These are phyloP conservation scores for Phalaenopsis equestris DNA, from an alignment of 106 monocot genomes.

Conservation along the genomic window DNA sequence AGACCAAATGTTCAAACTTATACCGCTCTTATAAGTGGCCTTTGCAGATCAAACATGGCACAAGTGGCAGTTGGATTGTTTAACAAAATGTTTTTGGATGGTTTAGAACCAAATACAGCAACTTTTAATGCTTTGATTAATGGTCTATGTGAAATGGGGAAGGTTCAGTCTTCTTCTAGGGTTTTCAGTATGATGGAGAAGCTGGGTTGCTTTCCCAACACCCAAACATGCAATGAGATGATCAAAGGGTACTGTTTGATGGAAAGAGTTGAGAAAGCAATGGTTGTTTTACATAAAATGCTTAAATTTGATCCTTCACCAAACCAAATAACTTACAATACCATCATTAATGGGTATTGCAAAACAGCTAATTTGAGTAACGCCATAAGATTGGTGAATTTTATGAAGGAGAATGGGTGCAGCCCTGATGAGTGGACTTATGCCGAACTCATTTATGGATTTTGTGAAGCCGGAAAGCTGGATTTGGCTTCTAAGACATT, in stretches of 20 bases:
- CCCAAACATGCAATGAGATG: slow-evolving; percentile 61
- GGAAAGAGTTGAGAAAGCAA: slow-evolving; percentile 47
- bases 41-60: slow-evolving; percentile 29
- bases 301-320: slow-evolving; percentile 42
- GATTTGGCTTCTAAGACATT: slow-evolving; percentile 46
- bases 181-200: slow-evolving; percentile 56
- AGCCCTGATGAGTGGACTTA: slow-evolving; percentile 77
- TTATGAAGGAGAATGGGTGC: slow-evolving; percentile 56
- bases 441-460: slow-evolving; percentile 64
- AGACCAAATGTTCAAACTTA: slow-evolving; percentile 62
- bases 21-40: slow-evolving; percentile 61
- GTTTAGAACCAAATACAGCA: slow-evolving; percentile 43
- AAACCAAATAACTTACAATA: slow-evolving; percentile 71
- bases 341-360: slow-evolving; percentile 65
- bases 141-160: slow-evolving; percentile 52
- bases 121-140: slow-evolving; percentile 83
- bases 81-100: slow-evolving; percentile 44
- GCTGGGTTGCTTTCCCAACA: slow-evolving; percentile 36
- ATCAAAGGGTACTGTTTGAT: slow-evolving; percentile 52
- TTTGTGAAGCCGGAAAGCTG: slow-evolving; percentile 48
- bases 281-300: slow-evolving; percentile 69
- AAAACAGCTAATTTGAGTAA: slow-evolving; percentile 49
- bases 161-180: slow-evolving; percentile 24
- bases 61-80: slow-evolving; percentile 66
- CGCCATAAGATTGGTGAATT: slow-evolving; percentile 53